Percentiles rank a stretch among this genome's conserved stretches.
These are phyloP conservation scores for Phytopythium oedochilum DNA, from an alignment of 352 stramenopile genomes.

Conservation along the genomic window DNA sequence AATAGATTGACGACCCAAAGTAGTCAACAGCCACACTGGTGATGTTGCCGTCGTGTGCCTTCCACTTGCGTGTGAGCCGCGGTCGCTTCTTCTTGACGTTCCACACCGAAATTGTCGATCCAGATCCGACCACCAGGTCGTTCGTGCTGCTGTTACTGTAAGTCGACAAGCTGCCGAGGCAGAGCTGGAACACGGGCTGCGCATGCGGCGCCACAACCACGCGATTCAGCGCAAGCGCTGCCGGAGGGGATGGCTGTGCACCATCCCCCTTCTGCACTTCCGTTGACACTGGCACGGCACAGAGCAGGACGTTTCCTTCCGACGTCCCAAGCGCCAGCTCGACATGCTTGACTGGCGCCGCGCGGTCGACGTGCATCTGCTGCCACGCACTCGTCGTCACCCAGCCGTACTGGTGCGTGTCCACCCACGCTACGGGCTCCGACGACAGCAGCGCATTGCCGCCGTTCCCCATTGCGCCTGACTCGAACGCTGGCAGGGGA, in stretches of 20 bases:
- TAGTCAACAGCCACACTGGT: constrained; percentile 54
- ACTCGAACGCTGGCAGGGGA: constrained; percentile 33
- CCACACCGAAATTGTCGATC: constrained; percentile 70
- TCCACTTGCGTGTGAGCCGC: constrained; percentile 34
- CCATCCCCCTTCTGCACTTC: constrained; percentile 10
- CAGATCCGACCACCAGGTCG: constrained; percentile 54
- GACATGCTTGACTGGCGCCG: constrained; percentile 12
- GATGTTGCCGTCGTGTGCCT: constrained; percentile 66
- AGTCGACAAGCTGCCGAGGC: constrained; percentile 42
- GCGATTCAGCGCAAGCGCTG: constrained; percentile 24
- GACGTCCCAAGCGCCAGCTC: constrained; percentile 58
- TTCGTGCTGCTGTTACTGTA: constrained; percentile 47
- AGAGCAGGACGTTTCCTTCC: constrained; percentile 52
- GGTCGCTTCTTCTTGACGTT: constrained; percentile 48
- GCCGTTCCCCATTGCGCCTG: constrained; percentile 11
- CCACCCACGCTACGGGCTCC: constrained; percentile 45
- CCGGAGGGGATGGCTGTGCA: constrained; percentile 2
- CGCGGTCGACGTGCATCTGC: constrained; percentile 36
- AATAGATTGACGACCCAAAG: constrained; percentile 62
- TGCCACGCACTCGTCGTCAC: constrained; percentile 65
- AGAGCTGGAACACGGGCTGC: constrained; percentile 59
- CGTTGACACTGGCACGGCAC: constrained; percentile 23
- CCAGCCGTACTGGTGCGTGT: constrained; percentile 75
- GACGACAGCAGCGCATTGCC: constrained; percentile 23
- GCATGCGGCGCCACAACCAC: constrained; percentile 46